These are phyloP conservation scores for Westerdykella ornata DNA, from an alignment of 2,329 filamentous ascomycete genomes.

Conservation along the genomic window DNA sequence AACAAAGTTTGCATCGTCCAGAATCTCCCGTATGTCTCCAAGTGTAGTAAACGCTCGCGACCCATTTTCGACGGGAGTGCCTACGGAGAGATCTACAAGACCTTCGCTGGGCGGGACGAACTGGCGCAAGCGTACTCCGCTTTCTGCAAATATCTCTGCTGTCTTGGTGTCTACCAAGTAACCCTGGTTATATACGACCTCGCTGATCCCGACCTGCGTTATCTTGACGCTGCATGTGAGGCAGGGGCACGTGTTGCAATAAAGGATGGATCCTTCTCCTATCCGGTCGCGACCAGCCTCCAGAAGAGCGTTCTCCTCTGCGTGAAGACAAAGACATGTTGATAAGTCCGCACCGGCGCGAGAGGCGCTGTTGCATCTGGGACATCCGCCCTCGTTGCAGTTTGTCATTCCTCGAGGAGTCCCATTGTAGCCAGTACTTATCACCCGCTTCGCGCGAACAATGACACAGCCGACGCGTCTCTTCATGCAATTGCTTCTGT, in stretches of 20 bases:
- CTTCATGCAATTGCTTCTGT: constrained; percentile 97
- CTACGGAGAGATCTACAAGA: constrained; percentile 25
- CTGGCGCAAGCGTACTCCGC: constrained; percentile 77
- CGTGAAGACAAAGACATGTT: constrained; percentile 94
- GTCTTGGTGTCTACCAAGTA: constrained; percentile 88
- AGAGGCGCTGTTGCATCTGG: constrained; percentile 72
- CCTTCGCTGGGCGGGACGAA: constrained; percentile 57
- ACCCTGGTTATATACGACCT: constrained; percentile 88
- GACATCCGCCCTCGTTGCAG: constrained; percentile 86
- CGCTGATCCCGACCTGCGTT: constrained; percentile 87
- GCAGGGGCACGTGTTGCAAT: constrained; percentile 95
- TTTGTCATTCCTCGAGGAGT: constrained; percentile 86
- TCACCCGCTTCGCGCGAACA: constrained; percentile 76
- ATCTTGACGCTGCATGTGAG: constrained; percentile 99
- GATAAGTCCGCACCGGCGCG: constrained; percentile 65
- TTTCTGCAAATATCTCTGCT: constrained; percentile 72
- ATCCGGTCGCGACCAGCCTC: constrained; percentile 91
- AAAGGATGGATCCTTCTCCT: constrained; percentile 71
- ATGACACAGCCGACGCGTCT: constrained; percentile 90
- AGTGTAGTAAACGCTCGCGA: background rate
- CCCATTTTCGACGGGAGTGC: constrained; percentile 1
- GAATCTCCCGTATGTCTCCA: constrained; percentile 1
- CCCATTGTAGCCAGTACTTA: constrained; percentile 95
- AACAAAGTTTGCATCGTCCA: constrained; percentile 22
- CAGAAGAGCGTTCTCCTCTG: constrained; percentile 92